phyloP scores from a whole-genome alignment of 495 filamentous ascomycete species.

The Daldinia grandis region DNA sequence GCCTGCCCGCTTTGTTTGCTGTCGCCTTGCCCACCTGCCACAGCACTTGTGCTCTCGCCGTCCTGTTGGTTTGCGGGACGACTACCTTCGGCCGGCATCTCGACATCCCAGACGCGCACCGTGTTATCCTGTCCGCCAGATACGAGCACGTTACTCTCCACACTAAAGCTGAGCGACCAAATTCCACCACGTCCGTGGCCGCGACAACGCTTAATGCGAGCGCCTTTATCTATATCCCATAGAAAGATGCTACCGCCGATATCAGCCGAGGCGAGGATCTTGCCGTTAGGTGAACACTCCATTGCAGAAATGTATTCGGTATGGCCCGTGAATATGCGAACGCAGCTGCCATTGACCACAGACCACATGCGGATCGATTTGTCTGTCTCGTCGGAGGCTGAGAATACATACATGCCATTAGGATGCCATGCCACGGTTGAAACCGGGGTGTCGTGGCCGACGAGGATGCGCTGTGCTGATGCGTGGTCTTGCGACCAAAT shows the following conservation, averaged over 20 bases:
- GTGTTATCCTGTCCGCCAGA: conserved; percentile 93
- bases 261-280: conserved; percentile 87
- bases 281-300: conserved; percentile 85
- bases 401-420: conserved; percentile 91
- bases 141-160: conserved; percentile 85
- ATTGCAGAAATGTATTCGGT: conserved; percentile 82
- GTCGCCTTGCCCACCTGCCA: conserved; percentile 64
- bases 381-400: conserved; percentile 78
- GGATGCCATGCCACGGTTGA: conserved; percentile 89
- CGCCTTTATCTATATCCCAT: conserved; percentile 88
- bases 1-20: conserved; percentile 48
- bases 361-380: conserved; percentile 97
- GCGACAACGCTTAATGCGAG: conserved; percentile 86
- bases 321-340: conserved; percentile 93
- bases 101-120: conserved; percentile 92
- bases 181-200: conserved; percentile 95
- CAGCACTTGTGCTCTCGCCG: conserved; percentile 51
- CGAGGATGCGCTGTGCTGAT: conserved; percentile 85
- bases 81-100: conserved; percentile 63
- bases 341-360: conserved; percentile 81
- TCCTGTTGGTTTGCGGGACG: conserved; percentile 42
- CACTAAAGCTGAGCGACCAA: conserved; percentile 89
- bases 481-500: conserved; percentile 92
- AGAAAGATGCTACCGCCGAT: conserved; percentile 84
- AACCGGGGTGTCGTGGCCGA: conserved; percentile 89